Percentiles rank a stretch among this genome's conserved stretches.
Conservation (phyloP, 2,329 filamentous ascomycete genomes). For the Colletotrichum sp. region DNA sequence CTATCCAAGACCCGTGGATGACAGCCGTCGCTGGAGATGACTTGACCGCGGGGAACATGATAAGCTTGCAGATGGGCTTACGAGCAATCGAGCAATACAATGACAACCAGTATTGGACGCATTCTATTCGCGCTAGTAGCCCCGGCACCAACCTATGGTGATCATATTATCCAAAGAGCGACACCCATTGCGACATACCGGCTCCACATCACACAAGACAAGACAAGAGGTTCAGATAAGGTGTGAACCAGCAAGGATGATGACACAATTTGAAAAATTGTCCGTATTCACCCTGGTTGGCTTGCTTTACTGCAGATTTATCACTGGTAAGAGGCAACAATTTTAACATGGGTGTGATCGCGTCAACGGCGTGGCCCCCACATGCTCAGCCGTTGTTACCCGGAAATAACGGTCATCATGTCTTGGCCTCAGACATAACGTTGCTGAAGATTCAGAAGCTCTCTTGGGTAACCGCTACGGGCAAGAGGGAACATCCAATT, state of each 20-base stretch:
- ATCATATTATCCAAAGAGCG: neutral
- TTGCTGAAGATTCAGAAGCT: neutral
- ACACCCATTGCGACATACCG: neutral
- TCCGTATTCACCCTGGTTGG: neutral
- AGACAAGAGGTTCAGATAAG: neutral
- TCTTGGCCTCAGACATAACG: neutral
- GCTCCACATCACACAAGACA: neutral
- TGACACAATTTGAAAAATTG: neutral
- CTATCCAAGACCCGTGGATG: neutral
- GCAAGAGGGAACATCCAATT: neutral
- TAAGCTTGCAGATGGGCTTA: neutral
- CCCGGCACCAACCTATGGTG: neutral
- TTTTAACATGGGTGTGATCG: neutral
- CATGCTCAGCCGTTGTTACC: neutral
- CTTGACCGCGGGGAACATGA: neutral
- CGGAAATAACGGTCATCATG: neutral
- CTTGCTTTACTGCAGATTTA: neutral
- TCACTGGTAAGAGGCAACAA: neutral
- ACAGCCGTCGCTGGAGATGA: neutral
- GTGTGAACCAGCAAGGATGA: neutral
- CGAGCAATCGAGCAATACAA: fast-evolving
- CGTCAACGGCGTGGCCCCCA: neutral
- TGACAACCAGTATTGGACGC: neutral
- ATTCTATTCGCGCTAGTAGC: neutral
- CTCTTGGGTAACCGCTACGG: neutral